Evolutionary conservation across 2,329 filamentous ascomycete species (phyloP).

Genomic region (Geoglossum cookeanum): DNA sequence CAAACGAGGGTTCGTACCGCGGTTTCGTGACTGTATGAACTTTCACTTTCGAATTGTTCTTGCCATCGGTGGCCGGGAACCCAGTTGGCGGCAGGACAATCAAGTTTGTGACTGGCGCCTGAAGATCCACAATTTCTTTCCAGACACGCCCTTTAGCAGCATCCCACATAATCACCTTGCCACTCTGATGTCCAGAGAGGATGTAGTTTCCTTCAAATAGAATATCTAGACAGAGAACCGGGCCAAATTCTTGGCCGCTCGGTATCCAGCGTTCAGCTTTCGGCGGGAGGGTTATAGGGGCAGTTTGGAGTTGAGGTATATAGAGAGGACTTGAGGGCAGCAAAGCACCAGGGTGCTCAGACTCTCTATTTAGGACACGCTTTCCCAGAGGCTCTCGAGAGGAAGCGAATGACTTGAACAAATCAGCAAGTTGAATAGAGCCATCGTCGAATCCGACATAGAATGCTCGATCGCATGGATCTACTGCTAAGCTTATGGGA

Average conservation of each 20-base stretch:
- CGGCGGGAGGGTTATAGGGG: slow-evolving; percentile 27
- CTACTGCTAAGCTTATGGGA: slow-evolving; percentile 55
- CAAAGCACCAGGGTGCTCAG: not conserved
- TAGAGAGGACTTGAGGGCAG: slow-evolving; percentile 13
- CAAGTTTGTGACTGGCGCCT: slow-evolving; percentile 68
- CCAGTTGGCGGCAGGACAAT: slow-evolving; percentile 45
- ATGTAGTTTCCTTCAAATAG: slow-evolving; percentile 69
- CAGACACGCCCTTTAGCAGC: slow-evolving; percentile 49
- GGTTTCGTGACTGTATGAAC: slow-evolving; percentile 57
- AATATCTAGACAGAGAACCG: slow-evolving; percentile 47
- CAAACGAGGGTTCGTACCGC: slow-evolving; percentile 35
- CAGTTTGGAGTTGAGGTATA: slow-evolving; percentile 33
- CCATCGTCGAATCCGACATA: slow-evolving; percentile 69
- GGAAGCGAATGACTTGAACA: slow-evolving; percentile 36
- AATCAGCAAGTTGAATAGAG: slow-evolving; percentile 59
- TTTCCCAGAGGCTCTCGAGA: slow-evolving; percentile 11
- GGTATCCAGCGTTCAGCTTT: slow-evolving; percentile 23
- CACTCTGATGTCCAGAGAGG: slow-evolving; percentile 62
- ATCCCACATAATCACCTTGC: slow-evolving; percentile 67
- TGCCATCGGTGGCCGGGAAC: slow-evolving; percentile 19
- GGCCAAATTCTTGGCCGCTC: slow-evolving; percentile 43
- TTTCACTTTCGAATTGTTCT: slow-evolving; percentile 24
- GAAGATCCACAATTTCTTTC: slow-evolving; percentile 49
- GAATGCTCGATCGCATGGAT: slow-evolving; percentile 66
- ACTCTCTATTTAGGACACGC: slow-evolving; percentile 16